Evolutionary conservation across 345 rosid species (phyloP), one percentile per base, ranked within the genome.

Genomic region (Cardiospermum halicacabum): DNA sequence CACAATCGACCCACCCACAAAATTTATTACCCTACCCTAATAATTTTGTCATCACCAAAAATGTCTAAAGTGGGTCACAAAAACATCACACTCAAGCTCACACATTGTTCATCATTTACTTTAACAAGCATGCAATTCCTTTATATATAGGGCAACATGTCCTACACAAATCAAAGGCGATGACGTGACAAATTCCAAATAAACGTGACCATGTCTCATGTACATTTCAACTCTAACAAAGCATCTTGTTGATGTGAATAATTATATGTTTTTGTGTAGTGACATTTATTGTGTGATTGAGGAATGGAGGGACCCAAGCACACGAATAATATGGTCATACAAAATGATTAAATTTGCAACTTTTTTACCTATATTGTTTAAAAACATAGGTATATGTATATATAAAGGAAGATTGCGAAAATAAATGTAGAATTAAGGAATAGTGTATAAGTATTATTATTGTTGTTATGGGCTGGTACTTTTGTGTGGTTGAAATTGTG

Each of bases 161-260:
- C 56, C 16, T 24, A 11, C 64, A 40, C 37, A 42, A 10, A 57
- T 0, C 42, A 3, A 24, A 1, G 30, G n/a, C 50, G 16, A 30
- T 11, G 21, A 40, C 36, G 13, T 37, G 51, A 53, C 68, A 64
- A 53, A 16, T 26, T 53, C 18, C 51, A 19, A 65, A 65, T 39
- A 19, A 65, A 65, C 50, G 27, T 64, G 58, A 50, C 58, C 34
- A 64, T 51, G 31, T 51, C 31, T 34, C 58, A 37, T n/a, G n/a
- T n/a, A n/a, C 26, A 37, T 36, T 64, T 64, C 45, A 58, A 21
- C 15, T 32, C 34, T 56, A 19, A 55, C 25, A 27, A 36, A 65
- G 59, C 51, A 39, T 65, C 11, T 53, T 26, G 53, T 53, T 65
- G 60, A 54, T 65, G 58, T 54, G 60, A 65, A 47, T 7, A n/a